Conservation (phyloP, 2,329 filamentous ascomycete species). For the Penicillium sp. region DNA sequence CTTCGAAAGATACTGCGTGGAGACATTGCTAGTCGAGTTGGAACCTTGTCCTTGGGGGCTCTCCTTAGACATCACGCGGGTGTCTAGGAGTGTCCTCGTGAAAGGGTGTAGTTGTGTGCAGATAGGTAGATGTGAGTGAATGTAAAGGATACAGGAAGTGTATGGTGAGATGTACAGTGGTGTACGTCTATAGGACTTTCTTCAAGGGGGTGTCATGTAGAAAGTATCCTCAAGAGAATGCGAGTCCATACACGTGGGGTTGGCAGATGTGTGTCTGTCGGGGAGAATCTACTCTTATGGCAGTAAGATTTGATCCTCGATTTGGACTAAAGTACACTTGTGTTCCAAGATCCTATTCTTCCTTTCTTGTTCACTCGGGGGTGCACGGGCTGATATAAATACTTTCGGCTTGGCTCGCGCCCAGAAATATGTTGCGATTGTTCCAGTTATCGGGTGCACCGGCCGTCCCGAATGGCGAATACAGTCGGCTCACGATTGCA, state of each 20-base stretch:
- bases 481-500: slow-evolving; percentile 3
- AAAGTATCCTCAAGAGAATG: slow-evolving; percentile 36
- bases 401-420: background rate
- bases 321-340: slow-evolving; percentile 17
- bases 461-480: slow-evolving; percentile 19
- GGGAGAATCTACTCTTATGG: slow-evolving; percentile 10
- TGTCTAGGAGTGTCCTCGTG: slow-evolving; percentile 2
- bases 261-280: slow-evolving; percentile 11
- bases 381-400: slow-evolving; percentile 22
- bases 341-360: slow-evolving; percentile 10
- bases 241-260: slow-evolving; percentile 36
- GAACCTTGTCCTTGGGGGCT: slow-evolving; percentile 16
- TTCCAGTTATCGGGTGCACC: background rate
- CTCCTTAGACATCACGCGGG: slow-evolving; percentile 25
- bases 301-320: slow-evolving; percentile 18
- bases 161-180: background rate
- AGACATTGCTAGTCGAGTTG: slow-evolving; percentile 27
- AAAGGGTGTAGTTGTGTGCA: background rate
- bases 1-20: slow-evolving; percentile 55
- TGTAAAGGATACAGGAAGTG: background rate
- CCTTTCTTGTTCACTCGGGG: slow-evolving; percentile 5
- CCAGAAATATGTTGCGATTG: background rate
- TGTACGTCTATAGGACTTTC: slow-evolving; percentile 20
- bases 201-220: slow-evolving; percentile 39
- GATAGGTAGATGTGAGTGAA: background rate